A percentile compares a stretch with the other conserved stretches of the same genome.
Conservation (phyloP, 176 grass and related monocot genomes). For the Guadua angustifolia region DNA sequence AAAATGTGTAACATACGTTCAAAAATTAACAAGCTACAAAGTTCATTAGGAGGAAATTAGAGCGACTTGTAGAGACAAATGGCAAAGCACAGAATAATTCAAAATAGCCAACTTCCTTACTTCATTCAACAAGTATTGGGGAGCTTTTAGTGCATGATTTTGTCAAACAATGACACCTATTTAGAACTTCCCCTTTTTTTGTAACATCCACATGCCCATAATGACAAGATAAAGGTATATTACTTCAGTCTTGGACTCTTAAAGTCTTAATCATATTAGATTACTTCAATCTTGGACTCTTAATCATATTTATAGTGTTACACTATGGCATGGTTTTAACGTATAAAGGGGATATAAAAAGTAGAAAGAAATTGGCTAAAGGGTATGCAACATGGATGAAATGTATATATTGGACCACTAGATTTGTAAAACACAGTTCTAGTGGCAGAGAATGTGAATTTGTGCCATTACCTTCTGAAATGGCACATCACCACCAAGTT, state of each 20-base stretch:
- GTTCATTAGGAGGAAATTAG: conserved; percentile 24
- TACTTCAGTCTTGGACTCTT: background rate
- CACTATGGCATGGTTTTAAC: background rate
- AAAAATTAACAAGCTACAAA: conserved; percentile 2
- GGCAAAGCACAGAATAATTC: too few species aligned
- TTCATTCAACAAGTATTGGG: background rate
- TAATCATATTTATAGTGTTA: conserved; percentile 1
- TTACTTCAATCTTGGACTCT: background rate
- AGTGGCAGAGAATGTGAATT: background rate
- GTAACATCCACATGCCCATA: conserved; percentile 21
- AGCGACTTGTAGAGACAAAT: background rate
- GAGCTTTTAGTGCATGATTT: background rate
- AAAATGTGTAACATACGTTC: background rate
- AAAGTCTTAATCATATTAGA: conserved; percentile 8
- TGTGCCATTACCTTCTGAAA: conserved; percentile 73
- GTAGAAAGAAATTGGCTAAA: background rate
- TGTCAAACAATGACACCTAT: background rate
- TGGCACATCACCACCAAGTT: conserved; percentile 82
- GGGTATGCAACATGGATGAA: conserved; percentile 7
- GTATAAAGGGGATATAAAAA: background rate
- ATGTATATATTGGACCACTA: background rate
- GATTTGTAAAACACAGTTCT: background rate
- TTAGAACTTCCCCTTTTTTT: background rate
- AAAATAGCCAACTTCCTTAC: too few species aligned
- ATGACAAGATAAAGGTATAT: background rate